These are phyloP conservation scores for Teratosphaeria pseudoeucalypti DNA, from an alignment of 2,329 filamentous ascomycete species.

Conservation along the genomic window DNA sequence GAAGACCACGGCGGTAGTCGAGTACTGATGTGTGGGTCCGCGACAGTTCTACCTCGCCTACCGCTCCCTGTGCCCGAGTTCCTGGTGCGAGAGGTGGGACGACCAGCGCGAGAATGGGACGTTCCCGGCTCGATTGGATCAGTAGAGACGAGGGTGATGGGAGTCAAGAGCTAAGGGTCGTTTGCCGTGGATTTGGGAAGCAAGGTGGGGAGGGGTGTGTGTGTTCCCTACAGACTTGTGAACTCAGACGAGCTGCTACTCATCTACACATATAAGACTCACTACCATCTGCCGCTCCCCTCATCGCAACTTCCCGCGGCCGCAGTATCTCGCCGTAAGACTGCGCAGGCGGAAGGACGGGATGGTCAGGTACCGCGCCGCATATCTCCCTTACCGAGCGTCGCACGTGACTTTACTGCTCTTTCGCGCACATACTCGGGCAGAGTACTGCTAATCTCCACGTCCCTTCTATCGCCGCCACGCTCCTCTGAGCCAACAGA, in stretches of 20 bases:
- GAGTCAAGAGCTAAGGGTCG: neutral
- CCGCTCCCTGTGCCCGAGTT: slow-evolving; percentile 91
- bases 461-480: no score
- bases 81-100: slow-evolving; percentile 92
- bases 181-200: neutral
- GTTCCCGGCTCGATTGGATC: slow-evolving; percentile 43
- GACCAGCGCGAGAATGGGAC: slow-evolving; percentile 67
- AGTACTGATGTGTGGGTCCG: neutral
- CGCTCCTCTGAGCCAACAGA: no score
- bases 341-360: neutral
- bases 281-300: no score
- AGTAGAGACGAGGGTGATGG: slow-evolving; percentile 27
- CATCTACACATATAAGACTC: no score
- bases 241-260: neutral
- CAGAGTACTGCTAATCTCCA: no score
- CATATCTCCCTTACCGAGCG: neutral
- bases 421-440: neutral
- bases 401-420: neutral
- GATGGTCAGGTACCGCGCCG: neutral
- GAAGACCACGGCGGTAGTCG: neutral
- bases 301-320: no score
- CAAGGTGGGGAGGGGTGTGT: neutral
- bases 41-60: slow-evolving; percentile 88
- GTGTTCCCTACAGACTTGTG: neutral
- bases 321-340: no score